Conservation (phyloP, 495 filamentous ascomycete species). For the Cairneyella variabilis region DNA sequence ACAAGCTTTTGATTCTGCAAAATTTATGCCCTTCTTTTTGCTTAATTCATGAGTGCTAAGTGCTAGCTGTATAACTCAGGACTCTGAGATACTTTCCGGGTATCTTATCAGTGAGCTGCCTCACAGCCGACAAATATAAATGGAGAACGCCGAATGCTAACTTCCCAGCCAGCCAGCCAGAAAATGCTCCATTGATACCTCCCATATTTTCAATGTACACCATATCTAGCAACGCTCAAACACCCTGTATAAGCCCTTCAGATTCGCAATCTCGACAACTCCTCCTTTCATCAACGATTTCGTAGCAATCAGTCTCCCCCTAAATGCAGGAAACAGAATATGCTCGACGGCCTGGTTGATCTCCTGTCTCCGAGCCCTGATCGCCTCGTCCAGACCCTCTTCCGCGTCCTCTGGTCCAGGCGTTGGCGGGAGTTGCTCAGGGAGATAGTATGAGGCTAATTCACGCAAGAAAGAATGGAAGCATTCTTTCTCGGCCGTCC, state of each 20-base stretch:
- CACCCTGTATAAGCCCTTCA: conserved; percentile 94
- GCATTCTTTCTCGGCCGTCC: conserved; percentile 78
- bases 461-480: conserved; percentile 83
- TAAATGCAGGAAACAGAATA: conserved; percentile 77
- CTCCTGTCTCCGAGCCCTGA: conserved; percentile 53
- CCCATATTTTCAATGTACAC: too few species aligned
- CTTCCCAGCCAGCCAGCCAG: too few species aligned
- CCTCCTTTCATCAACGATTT: conserved; percentile 66
- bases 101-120: too few species aligned
- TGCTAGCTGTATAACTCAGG: too few species aligned
- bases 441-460: conserved; percentile 88
- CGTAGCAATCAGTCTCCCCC: conserved; percentile 79
- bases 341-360: conserved; percentile 63
- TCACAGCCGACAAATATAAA: too few species aligned
- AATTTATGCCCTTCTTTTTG: neutral
- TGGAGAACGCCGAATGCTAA: too few species aligned
- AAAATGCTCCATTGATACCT: too few species aligned
- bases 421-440: conserved; percentile 69
- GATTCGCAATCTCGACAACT: conserved; percentile 84
- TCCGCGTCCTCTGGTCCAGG: conserved; percentile 35
- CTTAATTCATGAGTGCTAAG: too few species aligned
- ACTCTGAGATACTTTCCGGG: too few species aligned
- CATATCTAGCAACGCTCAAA: conserved; percentile 96
- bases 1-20: conserved; percentile 5
- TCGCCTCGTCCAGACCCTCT: conserved; percentile 42